Base-by-base conservation (phyloP, 441 rosid genomes). In the Pelargonium citronellum region DNA sequence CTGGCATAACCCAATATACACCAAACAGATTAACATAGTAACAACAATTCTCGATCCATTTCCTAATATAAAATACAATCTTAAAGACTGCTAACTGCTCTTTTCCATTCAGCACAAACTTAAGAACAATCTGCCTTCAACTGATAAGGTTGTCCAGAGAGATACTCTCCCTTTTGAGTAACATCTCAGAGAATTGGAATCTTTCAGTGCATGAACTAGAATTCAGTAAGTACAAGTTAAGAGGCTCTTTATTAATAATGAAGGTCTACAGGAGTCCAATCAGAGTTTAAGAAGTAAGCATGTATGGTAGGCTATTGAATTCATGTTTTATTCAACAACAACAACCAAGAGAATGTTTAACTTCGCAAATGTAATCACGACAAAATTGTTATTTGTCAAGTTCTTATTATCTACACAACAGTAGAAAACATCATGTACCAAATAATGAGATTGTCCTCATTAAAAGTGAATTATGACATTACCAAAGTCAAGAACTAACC, bases 401-500 rank as follows among this genome's bases (percentile, higher is more conserved):
- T 44, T 51, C 5, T 39, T 47, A 24, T 60, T 51, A 16, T 34
- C 43, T 6, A 11, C n/a, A 22, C 58, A 12, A 43, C 30, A 44
- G 60, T 68, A 72, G 30, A 2, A 16, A 58, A 55, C 57, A 58
- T 61, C 34, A 27, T 46, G 47, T 0, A 1, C 41, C 44, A 49
- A 63, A 22, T 43, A 67, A 30, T 61, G 47, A 39, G 51, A 2
- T 60, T 30, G 57, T 15, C 60, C 30, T 70, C 20, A 69, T 61
- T 43, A 6, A 66, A 37, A 65, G 58, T 27, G 34, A 19, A 51
- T 71, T 53, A 62, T 10, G 55, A 46, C 37, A 55, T 7, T 43
- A 7, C 10, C 5, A n/a, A 55, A 55, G 17, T 55, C 16, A 60
- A 60, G 6, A 60, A 22, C 64, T 20, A 78, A 94, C 97, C 93